Evolutionary conservation across 2,329 filamentous ascomycete genomes (phyloP).

Genomic region (Aspergillus tamarii): DNA sequence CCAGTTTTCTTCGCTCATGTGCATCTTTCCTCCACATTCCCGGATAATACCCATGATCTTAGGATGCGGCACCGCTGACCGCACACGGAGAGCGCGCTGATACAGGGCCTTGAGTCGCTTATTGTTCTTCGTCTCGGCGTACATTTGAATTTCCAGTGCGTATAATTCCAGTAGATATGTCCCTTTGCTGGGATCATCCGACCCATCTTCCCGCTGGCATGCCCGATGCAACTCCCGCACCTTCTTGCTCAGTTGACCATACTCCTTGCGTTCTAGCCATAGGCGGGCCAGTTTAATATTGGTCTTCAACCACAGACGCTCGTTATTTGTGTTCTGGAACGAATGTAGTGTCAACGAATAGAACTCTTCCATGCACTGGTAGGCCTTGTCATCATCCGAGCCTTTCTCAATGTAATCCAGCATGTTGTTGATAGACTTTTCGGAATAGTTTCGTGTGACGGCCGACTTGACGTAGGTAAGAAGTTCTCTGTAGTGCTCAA

Average conservation of each 20-base stretch:
- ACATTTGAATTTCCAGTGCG: constrained; percentile 98
- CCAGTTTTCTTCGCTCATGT: constrained; percentile 99
- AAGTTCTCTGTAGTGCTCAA: constrained; percentile 90
- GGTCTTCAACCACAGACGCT: constrained; percentile 95
- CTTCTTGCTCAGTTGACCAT: constrained; percentile 76
- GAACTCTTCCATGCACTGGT: constrained; percentile 88
- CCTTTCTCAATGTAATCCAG: constrained; percentile 96
- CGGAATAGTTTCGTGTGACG: constrained; percentile 96
- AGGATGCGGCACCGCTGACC: constrained; percentile 95
- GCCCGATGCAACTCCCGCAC: constrained; percentile 85
- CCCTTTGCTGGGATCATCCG: constrained; percentile 84
- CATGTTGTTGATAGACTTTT: constrained; percentile 99
- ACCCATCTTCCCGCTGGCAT: constrained; percentile 84
- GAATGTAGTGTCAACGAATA: constrained; percentile 91
- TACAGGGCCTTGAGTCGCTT: constrained; percentile 94
- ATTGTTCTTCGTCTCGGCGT: constrained; percentile 94
- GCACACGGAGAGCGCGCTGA: constrained; percentile 85
- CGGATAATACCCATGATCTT: constrained; percentile 99
- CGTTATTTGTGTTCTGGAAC: constrained; percentile 97
- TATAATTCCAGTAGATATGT: constrained; percentile 96
- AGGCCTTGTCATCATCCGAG: constrained; percentile 71
- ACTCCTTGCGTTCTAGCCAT: constrained; percentile 89
- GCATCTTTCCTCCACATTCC: constrained; percentile 99
- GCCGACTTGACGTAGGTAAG: constrained; percentile 97
- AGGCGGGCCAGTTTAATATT: constrained; percentile 95